Conservation (phyloP, 2,329 filamentous ascomycete species). For the Dactylonectria estremocensis region DNA sequence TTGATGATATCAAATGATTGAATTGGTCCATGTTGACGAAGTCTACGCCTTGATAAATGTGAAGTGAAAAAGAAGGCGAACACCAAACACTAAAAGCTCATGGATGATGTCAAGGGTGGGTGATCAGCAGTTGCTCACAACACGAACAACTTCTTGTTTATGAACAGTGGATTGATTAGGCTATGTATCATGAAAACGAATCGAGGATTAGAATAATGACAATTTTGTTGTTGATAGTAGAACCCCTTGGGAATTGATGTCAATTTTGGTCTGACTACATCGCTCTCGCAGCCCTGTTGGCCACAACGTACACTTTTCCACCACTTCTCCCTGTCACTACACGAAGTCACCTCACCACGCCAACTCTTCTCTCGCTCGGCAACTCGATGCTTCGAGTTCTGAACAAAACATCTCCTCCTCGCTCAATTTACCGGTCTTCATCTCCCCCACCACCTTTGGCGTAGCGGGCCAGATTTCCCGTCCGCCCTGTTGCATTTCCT, state of each 20-base stretch:
- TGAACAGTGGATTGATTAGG: too few species aligned
- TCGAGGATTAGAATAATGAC: too few species aligned
- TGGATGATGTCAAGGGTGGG: too few species aligned
- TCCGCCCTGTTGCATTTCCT: constrained; percentile 57
- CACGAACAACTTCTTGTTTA: neutral
- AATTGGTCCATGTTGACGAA: neutral
- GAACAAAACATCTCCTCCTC: constrained; percentile 50
- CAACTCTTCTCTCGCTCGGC: constrained; percentile 29
- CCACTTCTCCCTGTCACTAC: too few species aligned
- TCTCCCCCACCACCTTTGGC: constrained; percentile 36
- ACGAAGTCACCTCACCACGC: constrained; percentile 29
- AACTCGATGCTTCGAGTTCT: constrained; percentile 35
- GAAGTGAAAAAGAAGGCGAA: too few species aligned
- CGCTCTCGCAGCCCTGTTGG: neutral
- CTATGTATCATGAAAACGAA: too few species aligned
- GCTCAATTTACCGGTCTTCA: constrained; percentile 45
- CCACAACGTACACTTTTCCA: neutral
- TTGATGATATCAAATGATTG: neutral
- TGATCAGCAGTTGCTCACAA: neutral
- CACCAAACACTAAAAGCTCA: too few species aligned
- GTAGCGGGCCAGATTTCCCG: constrained; percentile 65
- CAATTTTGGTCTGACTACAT: neutral
- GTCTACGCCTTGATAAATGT: too few species aligned
- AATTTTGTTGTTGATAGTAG: too few species aligned
- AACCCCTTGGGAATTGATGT: too few species aligned